phyloP scores from a whole-genome alignment of 768 basidiomycete genomes.

The Hypholoma sublateritium region DNA sequence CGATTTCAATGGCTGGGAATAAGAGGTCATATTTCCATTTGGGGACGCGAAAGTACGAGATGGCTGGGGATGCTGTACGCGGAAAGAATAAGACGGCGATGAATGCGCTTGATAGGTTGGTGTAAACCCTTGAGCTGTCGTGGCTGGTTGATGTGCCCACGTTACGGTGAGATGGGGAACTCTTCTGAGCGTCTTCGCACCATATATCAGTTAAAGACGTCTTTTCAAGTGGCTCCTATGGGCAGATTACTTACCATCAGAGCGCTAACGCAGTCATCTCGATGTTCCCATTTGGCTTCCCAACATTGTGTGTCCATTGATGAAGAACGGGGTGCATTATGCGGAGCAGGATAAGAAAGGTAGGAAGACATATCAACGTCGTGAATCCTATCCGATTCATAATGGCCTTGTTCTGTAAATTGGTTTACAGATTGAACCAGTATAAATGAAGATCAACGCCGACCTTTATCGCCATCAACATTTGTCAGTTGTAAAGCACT shows the following conservation, averaged over 20 bases:
- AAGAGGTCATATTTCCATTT: not conserved
- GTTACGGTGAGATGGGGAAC: slow-evolving; percentile 74
- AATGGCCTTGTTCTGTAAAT: not conserved
- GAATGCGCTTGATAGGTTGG: slow-evolving; percentile 8
- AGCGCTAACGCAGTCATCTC: slow-evolving; percentile 74
- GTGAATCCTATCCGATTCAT: not conserved
- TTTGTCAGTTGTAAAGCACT: slow-evolving; percentile 24
- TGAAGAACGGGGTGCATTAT: slow-evolving; percentile 52
- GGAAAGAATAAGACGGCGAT: slow-evolving; percentile 28
- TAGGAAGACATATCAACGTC: not conserved
- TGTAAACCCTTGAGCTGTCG: slow-evolving; percentile 8
- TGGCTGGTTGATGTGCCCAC: slow-evolving; percentile 69
- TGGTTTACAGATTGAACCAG: not conserved
- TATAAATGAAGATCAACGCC: not conserved
- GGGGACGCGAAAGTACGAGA: not conserved
- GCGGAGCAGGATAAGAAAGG: slow-evolving; percentile 44
- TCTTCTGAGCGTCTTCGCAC: slow-evolving; percentile 61
- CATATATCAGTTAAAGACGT: not conserved
- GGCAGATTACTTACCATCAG: slow-evolving; percentile 49
- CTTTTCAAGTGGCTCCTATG: not conserved
- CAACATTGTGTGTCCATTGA: slow-evolving; percentile 64
- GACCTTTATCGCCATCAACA: slow-evolving; percentile 1
- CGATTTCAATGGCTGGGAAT: not conserved
- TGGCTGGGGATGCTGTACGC: slow-evolving; percentile 20
- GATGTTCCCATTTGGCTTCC: slow-evolving; percentile 79